phyloP scores from a whole-genome alignment of 164 flowering plant genomes.

The Brasenia schreberi region DNA sequence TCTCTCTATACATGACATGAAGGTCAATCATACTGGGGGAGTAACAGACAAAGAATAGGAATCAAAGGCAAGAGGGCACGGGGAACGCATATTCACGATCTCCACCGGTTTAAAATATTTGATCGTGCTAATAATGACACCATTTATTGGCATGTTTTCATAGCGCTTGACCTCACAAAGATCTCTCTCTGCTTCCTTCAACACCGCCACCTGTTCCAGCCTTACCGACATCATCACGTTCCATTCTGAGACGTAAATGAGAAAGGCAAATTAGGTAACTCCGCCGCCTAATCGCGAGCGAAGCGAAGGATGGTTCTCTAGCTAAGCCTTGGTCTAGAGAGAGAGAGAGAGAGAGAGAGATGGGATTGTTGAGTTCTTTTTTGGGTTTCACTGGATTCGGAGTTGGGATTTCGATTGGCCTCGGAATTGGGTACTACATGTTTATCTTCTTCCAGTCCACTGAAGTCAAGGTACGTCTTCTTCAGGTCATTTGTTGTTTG shows the following conservation, averaged over 20 bases:
- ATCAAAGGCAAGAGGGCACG: background rate
- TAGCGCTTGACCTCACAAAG: background rate
- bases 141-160: background rate
- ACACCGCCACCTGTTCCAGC: background rate
- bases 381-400: slow-evolving; percentile 75
- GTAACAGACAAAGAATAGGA: background rate
- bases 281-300: background rate
- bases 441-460: slow-evolving; percentile 69
- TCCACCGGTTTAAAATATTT: background rate
- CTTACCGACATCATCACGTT: background rate
- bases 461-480: slow-evolving; percentile 58
- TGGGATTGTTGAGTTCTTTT: slow-evolving; percentile 62
- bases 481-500: background rate
- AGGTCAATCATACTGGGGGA: background rate
- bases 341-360: slow-evolving; percentile 12
- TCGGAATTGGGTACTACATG: slow-evolving; percentile 55
- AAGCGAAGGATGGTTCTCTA: background rate
- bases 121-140: background rate
- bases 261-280: background rate
- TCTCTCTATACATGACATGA: background rate
- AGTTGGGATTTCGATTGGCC: slow-evolving; percentile 52
- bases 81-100: background rate
- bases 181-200: background rate
- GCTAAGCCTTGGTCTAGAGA: background rate
- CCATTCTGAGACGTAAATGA: background rate